These are phyloP conservation scores for Durio zibethinus DNA, from an alignment of 345 rosid species.

Conservation along the genomic window DNA sequence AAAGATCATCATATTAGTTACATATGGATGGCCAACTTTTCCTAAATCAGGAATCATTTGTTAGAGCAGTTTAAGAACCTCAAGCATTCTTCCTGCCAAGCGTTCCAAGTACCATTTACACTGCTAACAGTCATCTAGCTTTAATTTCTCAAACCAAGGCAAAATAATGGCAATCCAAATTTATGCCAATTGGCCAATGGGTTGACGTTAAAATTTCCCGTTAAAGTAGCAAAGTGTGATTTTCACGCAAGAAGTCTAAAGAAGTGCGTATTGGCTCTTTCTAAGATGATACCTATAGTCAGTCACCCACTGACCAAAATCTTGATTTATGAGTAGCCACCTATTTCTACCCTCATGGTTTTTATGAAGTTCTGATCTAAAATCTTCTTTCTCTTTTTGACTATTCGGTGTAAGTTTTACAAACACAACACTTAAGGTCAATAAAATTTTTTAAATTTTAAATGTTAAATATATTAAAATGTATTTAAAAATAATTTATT, in stretches of 20 bases:
- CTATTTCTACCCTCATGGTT: not conserved
- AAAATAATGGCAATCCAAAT: not conserved
- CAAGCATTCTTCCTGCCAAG: not conserved
- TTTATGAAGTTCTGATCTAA: not conserved
- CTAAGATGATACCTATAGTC: not conserved
- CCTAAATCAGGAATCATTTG: slow-evolving; percentile 2
- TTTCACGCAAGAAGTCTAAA: not conserved
- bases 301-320: too few species aligned
- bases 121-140: not conserved
- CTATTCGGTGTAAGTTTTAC: not conserved
- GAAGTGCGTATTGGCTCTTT: not conserved
- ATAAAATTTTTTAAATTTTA: too few species aligned
- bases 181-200: not conserved
- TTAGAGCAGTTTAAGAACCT: not conserved
- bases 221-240: not conserved
- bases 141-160: not conserved
- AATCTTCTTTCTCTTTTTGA: not conserved
- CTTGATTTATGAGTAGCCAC: too few species aligned
- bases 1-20: slow-evolving; percentile 14
- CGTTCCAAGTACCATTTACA: not conserved
- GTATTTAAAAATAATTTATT: too few species aligned
- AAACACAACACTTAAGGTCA: not conserved
- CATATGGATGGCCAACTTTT: slow-evolving; percentile 22
- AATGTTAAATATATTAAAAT: too few species aligned
- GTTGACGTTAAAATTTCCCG: not conserved